Evolutionary conservation across 2,329 filamentous ascomycete species (phyloP), one percentile per base, ranked within the genome.

Genomic region (Rachicladosporium sp.): DNA sequence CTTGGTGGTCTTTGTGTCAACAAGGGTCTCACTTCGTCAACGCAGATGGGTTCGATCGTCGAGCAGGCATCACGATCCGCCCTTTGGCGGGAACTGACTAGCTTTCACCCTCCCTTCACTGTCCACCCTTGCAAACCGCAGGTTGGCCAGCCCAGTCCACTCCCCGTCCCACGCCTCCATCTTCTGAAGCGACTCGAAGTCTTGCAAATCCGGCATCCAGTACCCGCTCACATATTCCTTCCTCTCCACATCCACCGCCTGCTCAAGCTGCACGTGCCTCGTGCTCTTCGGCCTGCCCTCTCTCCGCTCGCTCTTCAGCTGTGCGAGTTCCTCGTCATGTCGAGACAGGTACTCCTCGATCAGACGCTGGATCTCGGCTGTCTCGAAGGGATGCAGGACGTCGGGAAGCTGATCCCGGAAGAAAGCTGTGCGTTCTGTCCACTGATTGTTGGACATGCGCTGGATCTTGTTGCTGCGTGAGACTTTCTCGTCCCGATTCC

Each of bases 181-280:
- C 48, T 74, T 70, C 42, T 70, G 62, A 37, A 83, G 63, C 49
- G 79, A 86, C 35, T 78, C 72, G 31, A 71, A 67, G 32, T 78
- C 71, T 40, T 76, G 73, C 39, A 95, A 65, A 56, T 95, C 83
- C 0, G 89, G 88, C 31, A 93, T 61, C 85, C 83, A 82, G 55
- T 94, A 93, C 0, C 91, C 91, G 38, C 78, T 77, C 46, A 80
- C 73, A 49, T 83, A 84, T 65, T 98, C 91, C 50, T 81, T 81
- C 54, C 80, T 70, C 47, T 95, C 81, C 1, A 65, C 66, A 10
- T 74, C 70, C 40, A 83, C 78, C 47, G 78, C 80, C 52, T 84
- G 71, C 58, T 77, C 79, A 31, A 96, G 66, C 12, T 84, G 65
- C 49, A 88, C 83, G 58, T 95, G 86, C 44, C 76, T 79, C 13